phyloP scores from a whole-genome alignment of 106 monocot species.

The Dioscorea zingiberensis region DNA sequence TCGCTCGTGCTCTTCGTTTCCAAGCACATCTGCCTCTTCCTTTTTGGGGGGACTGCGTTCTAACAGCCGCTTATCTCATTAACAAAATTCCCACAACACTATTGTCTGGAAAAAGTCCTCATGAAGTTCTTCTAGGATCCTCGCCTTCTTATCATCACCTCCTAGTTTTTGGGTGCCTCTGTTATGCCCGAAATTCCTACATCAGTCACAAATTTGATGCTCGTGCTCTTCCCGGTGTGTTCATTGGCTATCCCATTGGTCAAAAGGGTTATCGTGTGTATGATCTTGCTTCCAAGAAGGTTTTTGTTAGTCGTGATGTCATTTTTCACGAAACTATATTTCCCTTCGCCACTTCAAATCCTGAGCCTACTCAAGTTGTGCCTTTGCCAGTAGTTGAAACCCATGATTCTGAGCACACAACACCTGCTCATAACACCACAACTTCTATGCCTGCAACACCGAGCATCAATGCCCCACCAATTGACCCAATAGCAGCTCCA shows the following conservation, averaged over 20 bases:
- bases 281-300: background rate
- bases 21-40: too few species aligned
- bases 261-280: background rate
- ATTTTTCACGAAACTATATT: background rate
- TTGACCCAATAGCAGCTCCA: too few species aligned
- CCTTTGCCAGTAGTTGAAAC: too few species aligned
- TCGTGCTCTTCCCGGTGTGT: background rate
- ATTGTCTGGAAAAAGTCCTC: background rate
- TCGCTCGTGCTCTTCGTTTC: too few species aligned
- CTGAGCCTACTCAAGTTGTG: too few species aligned
- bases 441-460: too few species aligned
- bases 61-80: too few species aligned
- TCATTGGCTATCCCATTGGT: background rate
- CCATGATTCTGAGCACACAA: too few species aligned
- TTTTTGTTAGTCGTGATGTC: background rate
- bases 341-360: background rate
- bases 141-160: background rate
- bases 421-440: too few species aligned
- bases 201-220: background rate
- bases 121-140: background rate
- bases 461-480: too few species aligned
- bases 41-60: too few species aligned
- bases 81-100: background rate
- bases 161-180: background rate
- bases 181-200: background rate